Evolutionary conservation across 345 rosid species (phyloP), one percentile per base, ranked within the genome.

Genomic region (Rubroshorea leprosula): DNA sequence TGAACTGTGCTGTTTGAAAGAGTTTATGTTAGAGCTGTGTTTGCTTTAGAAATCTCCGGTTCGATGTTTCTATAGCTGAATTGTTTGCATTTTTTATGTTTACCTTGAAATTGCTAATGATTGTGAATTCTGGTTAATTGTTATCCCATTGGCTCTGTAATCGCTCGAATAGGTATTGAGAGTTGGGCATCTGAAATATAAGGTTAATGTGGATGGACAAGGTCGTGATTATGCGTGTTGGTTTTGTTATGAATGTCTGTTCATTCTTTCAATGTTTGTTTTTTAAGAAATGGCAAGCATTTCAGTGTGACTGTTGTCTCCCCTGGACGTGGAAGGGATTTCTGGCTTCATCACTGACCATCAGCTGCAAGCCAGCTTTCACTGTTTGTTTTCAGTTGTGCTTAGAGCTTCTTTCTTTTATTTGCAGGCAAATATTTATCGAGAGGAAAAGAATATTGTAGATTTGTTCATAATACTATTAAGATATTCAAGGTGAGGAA

Each of bases 381-480:
- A n/a, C n/a, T n/a, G n/a, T 35, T 35, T 35, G 47, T 14, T 44
- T 44, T 44, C 47, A 44, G n/a, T 44, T 44, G 47, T 14, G 14
- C 16, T 44, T 14, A 44, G 47, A 1, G 16, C 47, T 4, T 44
- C 6, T 44, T 44, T 44, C 38, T 43, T 44, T 19, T 26, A 51
- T 63, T 44, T 58, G 43, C 80, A 90, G 97, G 99, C 96, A 0
- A 71, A 55, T 61, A 85, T 93, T 53, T 83, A 93, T 54, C 62
- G 92, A 13, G 90, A 79, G 25, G 99, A 93, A 85, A 83, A 77
- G 74, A 90, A 90, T 73, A 72, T 87, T 4, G 83, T 93, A 38
- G 96, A 93, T 76, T 77, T 93, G 83, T 93, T 85, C 68, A 81
- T 85, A 68, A 89, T 90, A 70, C 92, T 87, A 54, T 84, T 87